Evolutionary conservation across 1,139 yeast species (phyloP), one percentile per base, ranked within the genome.

Genomic region (Sugiyamaella xylanicola): DNA sequence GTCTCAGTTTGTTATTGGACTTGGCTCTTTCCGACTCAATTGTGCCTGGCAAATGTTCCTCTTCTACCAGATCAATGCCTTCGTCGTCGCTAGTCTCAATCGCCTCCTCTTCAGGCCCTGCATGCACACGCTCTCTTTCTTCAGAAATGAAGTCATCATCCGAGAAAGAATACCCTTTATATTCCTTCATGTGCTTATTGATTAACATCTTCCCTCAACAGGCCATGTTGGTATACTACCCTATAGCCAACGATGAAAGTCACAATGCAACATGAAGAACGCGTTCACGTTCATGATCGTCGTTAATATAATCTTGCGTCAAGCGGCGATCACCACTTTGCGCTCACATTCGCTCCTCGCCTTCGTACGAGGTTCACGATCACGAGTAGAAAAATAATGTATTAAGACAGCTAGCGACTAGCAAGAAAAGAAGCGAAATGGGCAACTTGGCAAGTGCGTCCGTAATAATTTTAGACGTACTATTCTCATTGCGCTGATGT

Each of bases 61-160:
- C 29, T 16, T 11, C 40, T 3, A 29, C 22, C 16, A 40, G 21
- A 29, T 45, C 48, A 4, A 37, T 11, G n/a, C 46, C 52, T 35
- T 48, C 52, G 29, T 48, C 52, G 15, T 42, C 52, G 15, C 52
- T 48, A 8, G 52, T 48, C 19, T 48, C 52, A 9, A 40, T 27
- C 16, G 52, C 52, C 17, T 48, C 52, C 17, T 45, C 48, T 4
- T 32, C 37, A 32, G 37, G 13, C 29, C n/a, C n/a, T n/a, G n/a
- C n/a, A n/a, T n/a, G n/a, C n/a, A n/a, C n/a, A n/a, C n/a, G n/a
- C n/a, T n/a, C n/a, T n/a, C n/a, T n/a, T n/a, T n/a, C n/a, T n/a
- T n/a, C n/a, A n/a, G n/a, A n/a, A n/a, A n/a, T n/a, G 29, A 25
- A 25, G 9, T 25, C 29, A 9, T 25, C 29, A 25, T 25, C 29